phyloP scores from a whole-genome alignment of 257 asterid species.

The Mitragyna speciosa region DNA sequence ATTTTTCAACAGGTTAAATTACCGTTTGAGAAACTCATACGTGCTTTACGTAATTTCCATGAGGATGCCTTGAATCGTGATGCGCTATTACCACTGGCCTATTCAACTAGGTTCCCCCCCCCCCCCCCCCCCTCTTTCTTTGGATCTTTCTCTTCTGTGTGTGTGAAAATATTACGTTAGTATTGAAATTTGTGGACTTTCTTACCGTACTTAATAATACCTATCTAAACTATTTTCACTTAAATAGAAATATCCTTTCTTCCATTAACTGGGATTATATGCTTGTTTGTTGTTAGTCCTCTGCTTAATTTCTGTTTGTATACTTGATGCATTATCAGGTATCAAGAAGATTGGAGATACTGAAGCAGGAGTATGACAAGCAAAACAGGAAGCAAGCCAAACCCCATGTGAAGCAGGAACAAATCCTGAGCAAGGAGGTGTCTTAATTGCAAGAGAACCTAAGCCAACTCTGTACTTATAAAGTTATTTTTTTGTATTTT shows the following conservation, averaged over 20 bases:
- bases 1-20: constrained; percentile 61
- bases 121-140: constrained; percentile 11
- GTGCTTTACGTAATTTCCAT: constrained; percentile 83
- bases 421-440: constrained; percentile 26
- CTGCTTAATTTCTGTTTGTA: background rate
- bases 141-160: background rate
- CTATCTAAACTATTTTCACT: background rate
- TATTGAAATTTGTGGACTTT: background rate
- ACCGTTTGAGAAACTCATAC: constrained; percentile 92
- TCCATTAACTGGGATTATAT: background rate
- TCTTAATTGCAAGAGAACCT: background rate
- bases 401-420: constrained; percentile 40
- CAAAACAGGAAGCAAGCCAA: constrained; percentile 48
- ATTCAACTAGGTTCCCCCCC: constrained; percentile 62
- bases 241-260: background rate
- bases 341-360: constrained; percentile 61
- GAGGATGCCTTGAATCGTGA: constrained; percentile 97
- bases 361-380: constrained; percentile 72
- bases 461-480: constrained; percentile 5
- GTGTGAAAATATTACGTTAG: background rate
- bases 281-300: background rate
- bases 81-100: constrained; percentile 81
- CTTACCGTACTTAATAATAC: background rate
- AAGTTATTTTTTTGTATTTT: constrained; percentile 20
- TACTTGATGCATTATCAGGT: constrained; percentile 40